Evolutionary conservation across 352 stramenopile species (phyloP).

Genomic region (Phytopythium vexans): DNA sequence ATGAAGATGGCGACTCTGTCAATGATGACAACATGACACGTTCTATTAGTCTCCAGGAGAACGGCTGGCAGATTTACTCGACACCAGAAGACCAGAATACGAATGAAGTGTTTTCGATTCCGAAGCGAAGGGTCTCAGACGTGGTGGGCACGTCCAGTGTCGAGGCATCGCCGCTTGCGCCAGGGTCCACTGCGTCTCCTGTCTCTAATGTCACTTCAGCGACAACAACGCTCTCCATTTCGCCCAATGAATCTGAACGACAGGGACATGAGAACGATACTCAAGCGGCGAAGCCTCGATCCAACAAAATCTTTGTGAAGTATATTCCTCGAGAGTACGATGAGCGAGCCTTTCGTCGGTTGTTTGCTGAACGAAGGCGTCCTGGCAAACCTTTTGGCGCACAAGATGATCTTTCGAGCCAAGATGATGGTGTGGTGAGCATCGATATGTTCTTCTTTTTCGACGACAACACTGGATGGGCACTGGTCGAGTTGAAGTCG

Average conservation of each 20-base stretch:
- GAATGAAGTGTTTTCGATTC: slow-evolving; percentile 76
- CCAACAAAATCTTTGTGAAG: slow-evolving; percentile 69
- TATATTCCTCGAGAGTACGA: slow-evolving; percentile 53
- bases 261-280: neutral
- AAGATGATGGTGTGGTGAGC: slow-evolving; percentile 27
- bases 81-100: slow-evolving; percentile 51
- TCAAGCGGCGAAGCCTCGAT: slow-evolving; percentile 3
- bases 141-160: slow-evolving; percentile 2
- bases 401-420: neutral
- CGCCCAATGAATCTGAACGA: slow-evolving; percentile 1
- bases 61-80: slow-evolving; percentile 75
- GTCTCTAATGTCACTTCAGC: neutral
- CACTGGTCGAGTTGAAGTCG: slow-evolving; percentile 63
- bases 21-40: neutral
- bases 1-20: neutral
- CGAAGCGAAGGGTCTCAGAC: slow-evolving; percentile 29
- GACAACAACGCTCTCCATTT: slow-evolving; percentile 4
- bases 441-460: slow-evolving; percentile 71
- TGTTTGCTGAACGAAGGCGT: slow-evolving; percentile 45
- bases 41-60: slow-evolving; percentile 24
- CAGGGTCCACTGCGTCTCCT: slow-evolving; percentile 1
- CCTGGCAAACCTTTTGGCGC: slow-evolving; percentile 1
- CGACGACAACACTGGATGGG: slow-evolving; percentile 66
- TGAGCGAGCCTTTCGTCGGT: slow-evolving; percentile 26
- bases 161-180: slow-evolving; percentile 2